Evolutionary conservation across 208 protist species (phyloP), one percentile per base, ranked within the genome.

Genomic region (Trypanosoma theileri): DNA sequence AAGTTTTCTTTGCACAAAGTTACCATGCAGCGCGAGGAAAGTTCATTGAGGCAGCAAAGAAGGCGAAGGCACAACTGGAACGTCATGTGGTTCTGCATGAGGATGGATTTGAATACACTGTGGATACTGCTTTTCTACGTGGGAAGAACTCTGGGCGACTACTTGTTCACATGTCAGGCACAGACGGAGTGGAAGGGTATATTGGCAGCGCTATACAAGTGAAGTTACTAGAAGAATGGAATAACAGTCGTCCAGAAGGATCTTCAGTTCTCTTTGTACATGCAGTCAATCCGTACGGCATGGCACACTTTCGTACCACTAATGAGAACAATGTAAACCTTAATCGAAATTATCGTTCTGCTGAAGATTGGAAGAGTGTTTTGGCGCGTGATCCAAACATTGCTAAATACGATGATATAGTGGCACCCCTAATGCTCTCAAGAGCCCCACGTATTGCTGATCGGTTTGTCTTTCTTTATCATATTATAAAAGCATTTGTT

Each of bases 251-350:
- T 55, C 48, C 50, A 42, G 48, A 77, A 11, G 86, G 84, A 0
- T 81, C 91, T 10, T 92, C 88, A 7, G 74, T 96, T 13, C 78
- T 96, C 51, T 93, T 95, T 66, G 64, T 96, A 19, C 91, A 96
- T 66, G 86, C 86, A 26, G 59, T 96, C 52, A 96, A 96, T 66
- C 91, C 91, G 2, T 89, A 89, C 73, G 91, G 91, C 45, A 94
- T 96, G 88, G 80, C 82, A 2, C 73, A 93, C 73, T 81, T 82
- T 69, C 81, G 84, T 35, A 79, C 72, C 51, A 82, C 79, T 64
- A 96, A 96, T 74, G 91, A 96, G 65, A 84, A 94, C 52, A 94
- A 93, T 63, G 86, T 94, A 12, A 85, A 94, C 53, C 80, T 96
- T 51, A 85, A 87, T 52, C 85, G 83, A 63, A 96, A 96, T 76